Percentiles rank a stretch among this genome's conserved stretches.
These are phyloP conservation scores for Vachellia collinsii DNA, from an alignment of 306 rosid species.

Conservation along the genomic window DNA sequence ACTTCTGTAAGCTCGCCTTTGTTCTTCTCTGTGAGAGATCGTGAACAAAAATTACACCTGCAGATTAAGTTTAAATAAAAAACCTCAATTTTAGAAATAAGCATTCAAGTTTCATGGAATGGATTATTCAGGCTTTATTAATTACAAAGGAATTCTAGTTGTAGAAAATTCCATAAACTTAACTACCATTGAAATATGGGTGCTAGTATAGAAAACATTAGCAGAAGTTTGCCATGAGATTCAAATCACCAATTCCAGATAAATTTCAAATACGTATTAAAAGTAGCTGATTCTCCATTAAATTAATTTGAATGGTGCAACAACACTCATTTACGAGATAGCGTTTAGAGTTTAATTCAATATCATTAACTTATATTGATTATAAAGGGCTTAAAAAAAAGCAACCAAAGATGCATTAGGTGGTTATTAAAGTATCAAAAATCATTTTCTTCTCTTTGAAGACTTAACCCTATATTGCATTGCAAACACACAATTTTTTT, in stretches of 20 bases:
- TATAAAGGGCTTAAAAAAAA: conserved; percentile 1
- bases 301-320: conserved; percentile 6
- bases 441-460: not conserved
- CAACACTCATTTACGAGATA: not conserved
- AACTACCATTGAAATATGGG: not conserved
- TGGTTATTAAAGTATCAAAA: not conserved
- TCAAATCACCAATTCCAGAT: not conserved
- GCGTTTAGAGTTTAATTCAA: conserved; percentile 2
- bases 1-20: conserved; percentile 70
- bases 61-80: conserved; percentile 37
- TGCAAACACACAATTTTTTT: conserved; percentile 8
- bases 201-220: not conserved
- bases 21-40: conserved; percentile 84
- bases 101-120: not conserved
- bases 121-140: conserved; percentile 1
- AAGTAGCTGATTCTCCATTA: not conserved
- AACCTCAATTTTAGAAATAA: conserved; percentile 5
- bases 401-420: not conserved
- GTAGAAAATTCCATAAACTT: not conserved
- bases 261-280: not conserved
- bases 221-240: not conserved
- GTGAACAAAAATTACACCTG: conserved; percentile 83
- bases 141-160: not conserved
- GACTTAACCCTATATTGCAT: conserved; percentile 9
- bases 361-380: not conserved